These are phyloP conservation scores for Aspergillus floridensis DNA, from an alignment of 2,329 filamentous ascomycete genomes.

Conservation along the genomic window DNA sequence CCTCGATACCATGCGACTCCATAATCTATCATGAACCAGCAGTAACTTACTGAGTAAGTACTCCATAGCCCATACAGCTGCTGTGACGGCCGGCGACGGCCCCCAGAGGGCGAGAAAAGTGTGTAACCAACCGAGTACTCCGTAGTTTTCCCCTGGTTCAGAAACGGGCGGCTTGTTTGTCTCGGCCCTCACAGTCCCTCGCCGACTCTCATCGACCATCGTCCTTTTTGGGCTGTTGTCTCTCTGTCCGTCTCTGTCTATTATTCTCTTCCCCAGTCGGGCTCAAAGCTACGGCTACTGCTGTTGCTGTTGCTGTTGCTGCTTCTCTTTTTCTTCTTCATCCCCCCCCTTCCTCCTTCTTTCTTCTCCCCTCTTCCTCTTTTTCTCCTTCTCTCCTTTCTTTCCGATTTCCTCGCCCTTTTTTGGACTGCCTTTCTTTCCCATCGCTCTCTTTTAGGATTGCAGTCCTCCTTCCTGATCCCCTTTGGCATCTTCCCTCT, in stretches of 20 bases:
- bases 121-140: slow-evolving; percentile 17
- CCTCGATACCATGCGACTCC: background rate
- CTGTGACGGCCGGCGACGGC: slow-evolving; percentile 18
- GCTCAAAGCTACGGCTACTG: background rate
- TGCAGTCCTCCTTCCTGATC: background rate
- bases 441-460: slow-evolving; percentile 4
- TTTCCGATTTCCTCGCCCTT: slow-evolving; percentile 12
- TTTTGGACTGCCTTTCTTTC: slow-evolving; percentile 9
- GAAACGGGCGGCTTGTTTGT: slow-evolving; percentile 19
- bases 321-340: slow-evolving; percentile 13
- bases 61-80: background rate
- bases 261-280: background rate
- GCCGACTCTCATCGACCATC: slow-evolving; percentile 7
- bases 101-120: slow-evolving; percentile 5
- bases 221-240: slow-evolving; percentile 11
- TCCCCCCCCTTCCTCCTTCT: slow-evolving; percentile 10
- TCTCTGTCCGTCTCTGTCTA: background rate
- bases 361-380: slow-evolving; percentile 9
- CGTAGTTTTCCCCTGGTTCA: slow-evolving; percentile 11
- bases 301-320: background rate
- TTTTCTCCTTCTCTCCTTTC: slow-evolving; percentile 16
- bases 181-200: slow-evolving; percentile 20
- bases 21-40: background rate
- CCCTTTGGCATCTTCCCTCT: background rate
- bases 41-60: background rate